phyloP scores from a whole-genome alignment of 1,284 basidiomycete species.

The Apiotrichum mycotoxinovorans region DNA sequence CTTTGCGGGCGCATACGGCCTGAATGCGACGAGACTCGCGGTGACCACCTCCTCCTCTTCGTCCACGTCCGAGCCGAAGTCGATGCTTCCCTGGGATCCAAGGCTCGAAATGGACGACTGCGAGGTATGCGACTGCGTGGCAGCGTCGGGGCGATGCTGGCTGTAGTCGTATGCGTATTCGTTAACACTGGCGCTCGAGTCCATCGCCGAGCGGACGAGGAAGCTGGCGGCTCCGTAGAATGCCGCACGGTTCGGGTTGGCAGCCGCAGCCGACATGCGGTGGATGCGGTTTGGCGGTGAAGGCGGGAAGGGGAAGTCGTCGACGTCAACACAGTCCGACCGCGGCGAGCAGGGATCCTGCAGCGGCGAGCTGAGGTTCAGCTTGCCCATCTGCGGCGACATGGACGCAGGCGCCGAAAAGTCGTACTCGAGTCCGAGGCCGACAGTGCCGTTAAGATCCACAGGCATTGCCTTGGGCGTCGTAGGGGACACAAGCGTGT shows the following conservation, averaged over 20 bases:
- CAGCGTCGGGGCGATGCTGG: background rate
- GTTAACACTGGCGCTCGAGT: slow-evolving; percentile 2
- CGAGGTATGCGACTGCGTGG: background rate
- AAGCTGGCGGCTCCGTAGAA: slow-evolving; percentile 31
- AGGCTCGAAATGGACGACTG: slow-evolving; percentile 5
- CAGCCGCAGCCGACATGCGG: slow-evolving; percentile 29
- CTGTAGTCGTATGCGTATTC: background rate
- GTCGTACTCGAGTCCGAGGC: slow-evolving; percentile 27
- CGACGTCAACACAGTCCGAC: background rate
- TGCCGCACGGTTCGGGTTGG: slow-evolving; percentile 40
- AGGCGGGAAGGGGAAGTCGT: background rate
- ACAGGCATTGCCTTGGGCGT: background rate
- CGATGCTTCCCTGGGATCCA: slow-evolving; percentile 11
- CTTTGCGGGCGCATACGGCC: slow-evolving; percentile 22
- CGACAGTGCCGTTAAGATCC: slow-evolving; percentile 15
- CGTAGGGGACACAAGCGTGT: background rate
- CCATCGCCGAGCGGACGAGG: background rate
- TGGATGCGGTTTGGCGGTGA: slow-evolving; percentile 1
- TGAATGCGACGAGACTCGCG: slow-evolving; percentile 40
- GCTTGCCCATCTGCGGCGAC: background rate
- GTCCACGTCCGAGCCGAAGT: slow-evolving; percentile 16
- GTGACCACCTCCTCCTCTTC: slow-evolving; percentile 43
- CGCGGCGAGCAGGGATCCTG: background rate
- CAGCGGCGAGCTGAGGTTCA: background rate
- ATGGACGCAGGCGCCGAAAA: background rate